A percentile compares a stretch with the other conserved stretches of the same genome.
phyloP scores from a whole-genome alignment of 345 rosid genomes.

The Aquilaria sinensis region DNA sequence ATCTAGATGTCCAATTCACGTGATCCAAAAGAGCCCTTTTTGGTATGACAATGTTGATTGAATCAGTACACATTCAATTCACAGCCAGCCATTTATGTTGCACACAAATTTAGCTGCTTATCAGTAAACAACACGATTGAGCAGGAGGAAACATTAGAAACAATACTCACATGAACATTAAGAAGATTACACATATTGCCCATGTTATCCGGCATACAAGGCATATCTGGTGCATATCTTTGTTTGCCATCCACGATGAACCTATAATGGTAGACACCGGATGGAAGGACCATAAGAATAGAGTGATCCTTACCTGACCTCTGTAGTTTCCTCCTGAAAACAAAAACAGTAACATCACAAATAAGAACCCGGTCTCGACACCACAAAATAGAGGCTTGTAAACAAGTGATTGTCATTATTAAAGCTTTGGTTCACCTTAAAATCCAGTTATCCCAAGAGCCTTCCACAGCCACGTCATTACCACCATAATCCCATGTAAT shows the following conservation, averaged over 20 bases:
- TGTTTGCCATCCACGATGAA: constrained; percentile 80
- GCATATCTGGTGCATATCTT: constrained; percentile 81
- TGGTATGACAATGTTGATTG: no score
- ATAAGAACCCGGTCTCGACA: not conserved
- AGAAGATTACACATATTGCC: constrained; percentile 74
- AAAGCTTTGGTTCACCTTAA: constrained; percentile 40
- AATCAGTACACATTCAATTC: no score
- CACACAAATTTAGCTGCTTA: no score
- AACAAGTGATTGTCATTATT: not conserved
- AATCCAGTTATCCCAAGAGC: constrained; percentile 92
- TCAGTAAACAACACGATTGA: not conserved
- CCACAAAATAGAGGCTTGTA: not conserved
- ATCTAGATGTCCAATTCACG: no score
- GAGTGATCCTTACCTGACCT: constrained; percentile 83
- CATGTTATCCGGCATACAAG: constrained; percentile 58
- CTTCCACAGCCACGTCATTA: constrained; percentile 75
- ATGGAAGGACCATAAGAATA: constrained; percentile 66
- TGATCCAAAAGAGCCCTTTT: no score
- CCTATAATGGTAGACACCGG: constrained; percentile 82
- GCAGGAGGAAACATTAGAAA: not conserved
- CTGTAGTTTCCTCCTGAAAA: constrained; percentile 64
- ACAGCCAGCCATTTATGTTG: no score
- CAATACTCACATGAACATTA: constrained; percentile 66
- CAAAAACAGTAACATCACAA: constrained; percentile 11
- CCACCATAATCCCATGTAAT: constrained; percentile 93